Evolutionary conservation across 495 filamentous ascomycete genomes (phyloP).

Genomic region (Pyronema domesticum): DNA sequence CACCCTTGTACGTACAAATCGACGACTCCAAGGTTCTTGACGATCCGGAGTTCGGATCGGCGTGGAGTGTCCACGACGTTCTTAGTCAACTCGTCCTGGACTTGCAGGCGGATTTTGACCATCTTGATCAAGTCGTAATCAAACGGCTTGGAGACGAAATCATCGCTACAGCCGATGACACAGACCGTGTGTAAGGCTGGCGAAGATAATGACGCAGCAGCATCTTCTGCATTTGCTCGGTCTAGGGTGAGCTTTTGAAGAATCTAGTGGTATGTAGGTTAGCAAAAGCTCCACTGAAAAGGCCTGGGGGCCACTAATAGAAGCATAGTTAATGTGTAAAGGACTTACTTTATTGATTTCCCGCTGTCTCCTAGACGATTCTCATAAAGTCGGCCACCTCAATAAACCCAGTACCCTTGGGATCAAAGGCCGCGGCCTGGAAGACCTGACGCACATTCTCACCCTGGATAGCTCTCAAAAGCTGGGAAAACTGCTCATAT

Average conservation of each 20-base stretch:
- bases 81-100: slow-evolving; percentile 90
- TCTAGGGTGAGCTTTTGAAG: too few species aligned
- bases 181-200: too few species aligned
- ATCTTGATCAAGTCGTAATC: too few species aligned
- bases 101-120: slow-evolving; percentile 95
- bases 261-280: too few species aligned
- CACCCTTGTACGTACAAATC: slow-evolving; percentile 87
- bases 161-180: too few species aligned
- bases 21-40: slow-evolving; percentile 86
- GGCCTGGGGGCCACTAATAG: too few species aligned
- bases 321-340: too few species aligned
- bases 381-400: slow-evolving; percentile 89
- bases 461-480: slow-evolving; percentile 88
- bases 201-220: too few species aligned
- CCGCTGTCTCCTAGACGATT: slow-evolving; percentile 84
- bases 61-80: slow-evolving; percentile 63
- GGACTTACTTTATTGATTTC: too few species aligned
- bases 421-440: slow-evolving; percentile 80
- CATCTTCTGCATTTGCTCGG: too few species aligned
- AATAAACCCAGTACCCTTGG: slow-evolving; percentile 87
- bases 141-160: slow-evolving; percentile 85
- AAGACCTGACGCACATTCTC: slow-evolving; percentile 93
- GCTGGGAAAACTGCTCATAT: slow-evolving; percentile 94
- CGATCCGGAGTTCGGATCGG: slow-evolving; percentile 92
- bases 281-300: too few species aligned